phyloP scores from a whole-genome alignment of 169 alveolate species.

The Eimeria tenella region DNA sequence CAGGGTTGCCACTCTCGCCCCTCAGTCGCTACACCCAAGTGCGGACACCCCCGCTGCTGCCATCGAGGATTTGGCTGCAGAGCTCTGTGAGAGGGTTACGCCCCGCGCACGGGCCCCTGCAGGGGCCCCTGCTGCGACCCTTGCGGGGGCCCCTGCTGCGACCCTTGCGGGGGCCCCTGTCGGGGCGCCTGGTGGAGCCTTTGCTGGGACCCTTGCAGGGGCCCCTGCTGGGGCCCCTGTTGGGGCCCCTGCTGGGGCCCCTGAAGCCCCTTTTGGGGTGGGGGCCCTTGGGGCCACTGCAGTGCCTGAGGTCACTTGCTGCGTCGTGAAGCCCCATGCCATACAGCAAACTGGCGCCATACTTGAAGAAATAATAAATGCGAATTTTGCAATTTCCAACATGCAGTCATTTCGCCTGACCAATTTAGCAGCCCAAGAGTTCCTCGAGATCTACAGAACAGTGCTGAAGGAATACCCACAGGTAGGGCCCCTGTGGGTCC shows the following conservation, averaged over 20 bases:
- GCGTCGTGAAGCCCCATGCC: conserved; percentile 87
- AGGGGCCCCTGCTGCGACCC: neutral
- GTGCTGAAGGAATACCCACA: conserved; percentile 76
- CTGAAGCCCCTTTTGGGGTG: neutral
- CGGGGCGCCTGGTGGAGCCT: neutral
- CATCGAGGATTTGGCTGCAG: conserved; percentile 7
- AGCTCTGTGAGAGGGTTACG: neutral
- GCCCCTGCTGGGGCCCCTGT: neutral
- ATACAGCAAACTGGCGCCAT: conserved; percentile 90
- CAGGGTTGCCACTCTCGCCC: no score
- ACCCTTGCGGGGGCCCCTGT: neutral
- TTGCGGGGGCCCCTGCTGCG: neutral
- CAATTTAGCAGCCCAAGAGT: conserved; percentile 91
- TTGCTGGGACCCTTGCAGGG: neutral
- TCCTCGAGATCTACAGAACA: conserved; percentile 93
- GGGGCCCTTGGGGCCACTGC: neutral
- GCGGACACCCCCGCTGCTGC: conserved; percentile 24
- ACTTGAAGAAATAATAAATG: conserved; percentile 87
- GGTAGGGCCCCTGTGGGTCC: neutral
- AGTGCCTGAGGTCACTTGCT: conserved; percentile 88
- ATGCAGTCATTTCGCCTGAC: conserved; percentile 89
- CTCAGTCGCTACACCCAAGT: neutral
- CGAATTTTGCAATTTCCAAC: conserved; percentile 92
- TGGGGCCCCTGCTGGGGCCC: neutral
- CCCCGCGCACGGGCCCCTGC: neutral